Base-by-base conservation (phyloP, 2,329 filamentous ascomycete species). In the Penicillium sp. region DNA sequence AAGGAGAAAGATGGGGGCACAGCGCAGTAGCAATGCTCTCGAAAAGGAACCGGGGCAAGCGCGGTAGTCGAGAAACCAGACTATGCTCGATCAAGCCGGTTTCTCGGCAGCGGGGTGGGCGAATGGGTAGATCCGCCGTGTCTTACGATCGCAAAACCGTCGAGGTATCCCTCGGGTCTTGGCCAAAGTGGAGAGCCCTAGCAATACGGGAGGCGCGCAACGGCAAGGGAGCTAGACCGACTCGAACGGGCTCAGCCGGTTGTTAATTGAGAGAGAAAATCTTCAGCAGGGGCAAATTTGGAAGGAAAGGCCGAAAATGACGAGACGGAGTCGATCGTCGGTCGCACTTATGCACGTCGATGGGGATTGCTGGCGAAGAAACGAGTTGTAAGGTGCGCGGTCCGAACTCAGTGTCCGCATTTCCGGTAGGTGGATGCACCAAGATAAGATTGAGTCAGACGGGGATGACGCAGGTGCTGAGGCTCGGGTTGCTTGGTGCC, bases 291-390 rank as follows among this genome's bases (percentile, higher is more conserved):
- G 10, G 25, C 25, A 15, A 10, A 35, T 39, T 25, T 25, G 25
- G 53, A 37, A 25, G 15, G 42, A 8, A 55, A 15, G 28, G 31
- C 22, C 25, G 31, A 49, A 35, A 25, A 22, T 47, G 45, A 55
- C 49, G 48, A 61, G 62, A 61, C 61, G 60, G 49, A 63, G 63
- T 59, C 61, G 70, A 73, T 71, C 68, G 65, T 67, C 70, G 68
- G 67, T 66, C 66, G 66, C 67, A 68, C 72, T 72, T 69, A 73
- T 73, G 71, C 71, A 73, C 58, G 67, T 63, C 61, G 67, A 70
- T 61, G 67, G 68, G 65, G 66, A 59, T 57, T 58, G 63, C 61
- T 60, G 64, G 53, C 50, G 57, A 57, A 48, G 34, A 50, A 20
- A 47, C 55, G 59, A 37, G 51, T 55, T 49, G 60, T 37, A 38